Conservation (phyloP, 2,329 filamentous ascomycete genomes). For the Calonectria pseudoturangicola region DNA sequence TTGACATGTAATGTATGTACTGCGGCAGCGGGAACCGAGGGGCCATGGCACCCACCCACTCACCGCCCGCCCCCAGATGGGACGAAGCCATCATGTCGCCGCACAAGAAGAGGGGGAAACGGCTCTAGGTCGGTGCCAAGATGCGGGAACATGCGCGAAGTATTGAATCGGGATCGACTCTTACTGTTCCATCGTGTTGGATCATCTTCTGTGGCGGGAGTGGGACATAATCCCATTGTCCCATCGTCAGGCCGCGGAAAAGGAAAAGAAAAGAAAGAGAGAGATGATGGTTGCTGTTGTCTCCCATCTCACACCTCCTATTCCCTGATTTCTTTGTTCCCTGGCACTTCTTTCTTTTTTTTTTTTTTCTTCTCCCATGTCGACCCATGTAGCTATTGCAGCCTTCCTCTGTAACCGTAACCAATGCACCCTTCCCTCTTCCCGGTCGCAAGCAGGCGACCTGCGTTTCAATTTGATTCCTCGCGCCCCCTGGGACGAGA, state of each 20-base stretch:
- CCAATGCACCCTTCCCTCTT: not conserved
- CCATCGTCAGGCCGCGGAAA: constrained; percentile 6
- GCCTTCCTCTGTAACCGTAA: not conserved
- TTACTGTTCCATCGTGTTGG: constrained; percentile 16
- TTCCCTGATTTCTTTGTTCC: not conserved
- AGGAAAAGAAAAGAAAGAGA: not conserved
- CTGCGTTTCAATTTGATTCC: constrained; percentile 24
- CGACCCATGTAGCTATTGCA: not conserved
- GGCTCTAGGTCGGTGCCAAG: constrained; percentile 15
- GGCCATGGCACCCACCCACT: constrained; percentile 20
- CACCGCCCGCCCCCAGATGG: constrained; percentile 31
- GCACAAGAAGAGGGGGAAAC: constrained; percentile 12
- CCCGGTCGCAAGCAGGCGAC: not conserved
- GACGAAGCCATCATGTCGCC: not conserved
- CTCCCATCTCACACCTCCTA: constrained; percentile 7
- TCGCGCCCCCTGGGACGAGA: constrained; percentile 14
- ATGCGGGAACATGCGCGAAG: constrained; percentile 20
- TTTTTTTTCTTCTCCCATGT: not conserved
- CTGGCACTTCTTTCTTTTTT: constrained; percentile 7
- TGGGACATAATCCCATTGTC: not conserved
- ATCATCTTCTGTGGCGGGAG: constrained; percentile 11
- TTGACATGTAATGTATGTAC: constrained; percentile 19
- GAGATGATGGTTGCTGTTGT: not conserved
- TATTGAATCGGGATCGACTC: constrained; percentile 29
- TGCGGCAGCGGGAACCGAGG: constrained; percentile 19